Evolutionary conservation across 768 basidiomycete species (phyloP).

Genomic region (Xerocomus potaroensis): DNA sequence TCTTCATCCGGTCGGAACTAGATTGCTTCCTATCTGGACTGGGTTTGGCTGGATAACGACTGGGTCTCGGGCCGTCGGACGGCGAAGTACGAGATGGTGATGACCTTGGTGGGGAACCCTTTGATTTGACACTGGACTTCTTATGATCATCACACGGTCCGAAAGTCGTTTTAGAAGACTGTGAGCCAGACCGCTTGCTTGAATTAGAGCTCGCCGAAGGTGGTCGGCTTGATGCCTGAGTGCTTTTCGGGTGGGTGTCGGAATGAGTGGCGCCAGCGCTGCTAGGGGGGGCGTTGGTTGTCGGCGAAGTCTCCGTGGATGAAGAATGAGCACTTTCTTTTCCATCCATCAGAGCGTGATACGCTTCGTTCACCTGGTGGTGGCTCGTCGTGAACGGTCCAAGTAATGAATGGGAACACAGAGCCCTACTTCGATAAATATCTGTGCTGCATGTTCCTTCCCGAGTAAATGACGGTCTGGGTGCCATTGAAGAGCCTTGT

Average conservation of each 20-base stretch:
- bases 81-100: constrained; percentile 10
- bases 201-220: constrained; percentile 30
- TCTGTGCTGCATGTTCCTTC: constrained; percentile 48
- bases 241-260: constrained; percentile 17
- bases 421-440: constrained; percentile 53
- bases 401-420: neutral
- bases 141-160: constrained; percentile 11
- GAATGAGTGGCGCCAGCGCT: constrained; percentile 20
- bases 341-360: constrained; percentile 49
- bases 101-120: constrained; percentile 11
- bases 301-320: constrained; percentile 25
- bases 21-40: constrained; percentile 10
- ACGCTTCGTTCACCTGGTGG: constrained; percentile 50
- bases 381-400: neutral
- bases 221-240: constrained; percentile 28
- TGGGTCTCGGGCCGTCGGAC: constrained; percentile 8
- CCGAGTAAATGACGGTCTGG: constrained; percentile 56
- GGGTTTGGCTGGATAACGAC: constrained; percentile 14
- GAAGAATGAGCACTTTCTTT: constrained; percentile 30
- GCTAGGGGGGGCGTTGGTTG: constrained; percentile 17
- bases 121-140: constrained; percentile 10
- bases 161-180: constrained; percentile 11
- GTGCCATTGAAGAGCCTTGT: constrained; percentile 61
- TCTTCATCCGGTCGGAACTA: constrained; percentile 19
- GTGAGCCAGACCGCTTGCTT: constrained; percentile 18